Evolutionary conservation across 345 rosid species (phyloP).

Genomic region (Rhodomyrtus tomentosa): DNA sequence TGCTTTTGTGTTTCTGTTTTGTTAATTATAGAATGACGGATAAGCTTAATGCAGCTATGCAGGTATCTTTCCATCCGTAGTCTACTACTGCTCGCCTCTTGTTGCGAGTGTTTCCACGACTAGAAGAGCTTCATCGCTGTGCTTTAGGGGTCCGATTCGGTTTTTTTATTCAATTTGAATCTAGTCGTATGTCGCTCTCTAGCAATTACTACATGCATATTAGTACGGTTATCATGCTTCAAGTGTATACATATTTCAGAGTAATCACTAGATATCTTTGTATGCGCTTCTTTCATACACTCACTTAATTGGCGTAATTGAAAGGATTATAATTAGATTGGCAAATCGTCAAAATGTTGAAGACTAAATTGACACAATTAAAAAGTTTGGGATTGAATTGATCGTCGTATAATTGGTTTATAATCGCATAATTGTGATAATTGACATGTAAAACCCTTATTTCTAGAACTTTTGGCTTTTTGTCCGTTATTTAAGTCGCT

Average conservation of each 20-base stretch:
- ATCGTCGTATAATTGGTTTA: too few species aligned
- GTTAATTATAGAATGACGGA: background rate
- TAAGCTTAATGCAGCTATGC: background rate
- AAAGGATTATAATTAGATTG: too few species aligned
- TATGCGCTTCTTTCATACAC: background rate
- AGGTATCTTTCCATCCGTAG: background rate
- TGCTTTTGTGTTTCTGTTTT: background rate
- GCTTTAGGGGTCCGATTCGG: background rate
- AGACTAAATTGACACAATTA: too few species aligned
- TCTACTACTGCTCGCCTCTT: background rate
- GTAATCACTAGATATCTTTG: background rate
- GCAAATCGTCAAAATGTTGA: too few species aligned
- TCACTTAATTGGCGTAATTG: background rate
- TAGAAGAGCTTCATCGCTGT: background rate
- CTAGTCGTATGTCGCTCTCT: background rate
- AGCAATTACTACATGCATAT: background rate
- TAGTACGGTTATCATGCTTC: background rate
- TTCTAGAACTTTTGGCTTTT: background rate
- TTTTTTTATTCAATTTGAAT: background rate
- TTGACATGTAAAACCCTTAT: background rate
- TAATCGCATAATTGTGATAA: too few species aligned
- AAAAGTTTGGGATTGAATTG: too few species aligned
- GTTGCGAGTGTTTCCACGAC: background rate
- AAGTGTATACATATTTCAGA: background rate
- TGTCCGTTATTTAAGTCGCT: background rate